These are phyloP conservation scores for Margaritispora aquatica DNA, from an alignment of 495 filamentous ascomycete genomes.

Conservation along the genomic window DNA sequence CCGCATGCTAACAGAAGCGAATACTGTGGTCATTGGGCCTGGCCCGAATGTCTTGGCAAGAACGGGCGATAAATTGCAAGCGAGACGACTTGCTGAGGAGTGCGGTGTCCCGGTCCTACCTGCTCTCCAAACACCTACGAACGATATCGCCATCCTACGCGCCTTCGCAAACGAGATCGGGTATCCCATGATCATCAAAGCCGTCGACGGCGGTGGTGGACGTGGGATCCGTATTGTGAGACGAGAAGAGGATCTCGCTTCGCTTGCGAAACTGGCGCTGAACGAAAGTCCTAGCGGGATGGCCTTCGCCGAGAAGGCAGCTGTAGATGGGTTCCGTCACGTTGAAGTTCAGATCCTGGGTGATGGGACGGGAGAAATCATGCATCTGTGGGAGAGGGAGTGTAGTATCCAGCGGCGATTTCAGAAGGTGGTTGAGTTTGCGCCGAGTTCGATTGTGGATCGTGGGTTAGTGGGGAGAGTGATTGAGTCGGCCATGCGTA, in stretches of 20 bases:
- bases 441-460: slow-evolving; percentile 25
- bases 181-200: slow-evolving; percentile 54
- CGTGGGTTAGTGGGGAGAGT: slow-evolving; percentile 21
- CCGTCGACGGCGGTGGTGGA: slow-evolving; percentile 47
- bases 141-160: slow-evolving; percentile 30
- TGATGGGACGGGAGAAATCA: slow-evolving; percentile 45
- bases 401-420: slow-evolving; percentile 53
- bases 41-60: slow-evolving; percentile 41
- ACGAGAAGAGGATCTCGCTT: slow-evolving; percentile 32
- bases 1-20: slow-evolving; percentile 44
- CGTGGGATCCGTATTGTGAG: slow-evolving; percentile 43
- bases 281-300: slow-evolving; percentile 24
- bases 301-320: slow-evolving; percentile 34
- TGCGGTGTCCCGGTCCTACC: slow-evolving; percentile 49
- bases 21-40: slow-evolving; percentile 47
- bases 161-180: slow-evolving; percentile 38
- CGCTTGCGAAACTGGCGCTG: slow-evolving; percentile 34
- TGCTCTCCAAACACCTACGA: slow-evolving; percentile 39
- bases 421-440: slow-evolving; percentile 50
- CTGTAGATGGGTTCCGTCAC: slow-evolving; percentile 39
- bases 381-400: slow-evolving; percentile 53
- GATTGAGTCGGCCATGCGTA: slow-evolving; percentile 36
- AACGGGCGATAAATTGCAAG: slow-evolving; percentile 53
- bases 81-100: slow-evolving; percentile 44
- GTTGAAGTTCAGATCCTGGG: slow-evolving; percentile 56